Evolutionary conservation across 352 stramenopile genomes (phyloP), one percentile per base, ranked within the genome.

Genomic region (Thalassiosira livingstoniorum): DNA sequence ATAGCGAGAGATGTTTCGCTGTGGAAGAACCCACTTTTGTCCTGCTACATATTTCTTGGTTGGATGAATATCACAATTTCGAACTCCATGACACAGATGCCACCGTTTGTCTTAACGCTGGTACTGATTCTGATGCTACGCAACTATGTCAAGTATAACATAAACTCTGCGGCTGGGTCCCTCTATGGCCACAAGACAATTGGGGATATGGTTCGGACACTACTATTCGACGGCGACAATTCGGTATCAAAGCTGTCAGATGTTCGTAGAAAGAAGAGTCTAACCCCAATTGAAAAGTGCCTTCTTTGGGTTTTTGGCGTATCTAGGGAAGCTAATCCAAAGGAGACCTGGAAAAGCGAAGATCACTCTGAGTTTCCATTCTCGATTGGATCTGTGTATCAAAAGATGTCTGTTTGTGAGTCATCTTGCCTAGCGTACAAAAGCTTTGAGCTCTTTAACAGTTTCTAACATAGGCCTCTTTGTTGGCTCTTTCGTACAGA

Each of bases 341-440:
- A 61, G 23, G 15, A 67, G 35, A 23, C 23, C 18, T 76, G 67
- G 67, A 55, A 31, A 25, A 25, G 18, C 11, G 45, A 82, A n/a
- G 73, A 91, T 80, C 82, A 92, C 32, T 63, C 69, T 32, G 87
- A 92, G 60, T 92, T 92, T 64, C 87, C 87, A 29, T 91, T 92
- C 55, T 92, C 87, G 0, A 68, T 89, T 54, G 67, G 79, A 23
- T 82, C 80, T 37, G 68, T 77, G 3, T 90, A 92, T 63, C 79
- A 70, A 31, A 91, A 90, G 68, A 86, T 86, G 62, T 62, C 76
- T 27, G 3, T 43, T 47, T 47, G 57, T 65, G 25, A 65, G 57
- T 65, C n/a, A n/a, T n/a, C n/a, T n/a, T n/a, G n/a, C n/a, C n/a
- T n/a, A n/a, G n/a, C n/a, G n/a, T n/a, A n/a, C n/a, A n/a, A n/a